Conservation (phyloP, 163 green algal species). For the Chlamydomonas reinhardtii region DNA sequence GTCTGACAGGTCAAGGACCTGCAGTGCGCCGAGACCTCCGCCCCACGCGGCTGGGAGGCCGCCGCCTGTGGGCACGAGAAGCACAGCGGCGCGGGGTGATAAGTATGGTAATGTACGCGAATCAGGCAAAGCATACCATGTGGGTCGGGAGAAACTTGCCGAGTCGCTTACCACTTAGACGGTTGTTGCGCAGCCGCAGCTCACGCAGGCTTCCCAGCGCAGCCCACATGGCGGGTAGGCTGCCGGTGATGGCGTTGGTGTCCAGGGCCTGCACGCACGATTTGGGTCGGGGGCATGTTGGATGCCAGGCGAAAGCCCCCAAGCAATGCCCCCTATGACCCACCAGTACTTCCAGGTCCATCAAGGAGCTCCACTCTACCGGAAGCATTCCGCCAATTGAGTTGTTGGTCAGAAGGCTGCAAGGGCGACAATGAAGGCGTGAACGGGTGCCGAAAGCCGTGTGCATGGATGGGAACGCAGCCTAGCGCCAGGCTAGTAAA, state of each 20-base stretch:
- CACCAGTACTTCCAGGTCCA: constrained; percentile 47
- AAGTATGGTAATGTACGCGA: too few relatives aligned
- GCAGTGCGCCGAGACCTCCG: not conserved
- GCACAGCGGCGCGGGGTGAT: too few relatives aligned
- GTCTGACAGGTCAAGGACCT: constrained; percentile 48
- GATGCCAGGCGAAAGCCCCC: not conserved
- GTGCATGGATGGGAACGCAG: too few relatives aligned
- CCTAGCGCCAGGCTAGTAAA: too few relatives aligned
- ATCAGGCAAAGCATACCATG: too few relatives aligned
- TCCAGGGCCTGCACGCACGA: constrained; percentile 9
- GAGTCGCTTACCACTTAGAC: not conserved
- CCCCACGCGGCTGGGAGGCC: not conserved
- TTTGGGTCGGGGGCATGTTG: too few relatives aligned
- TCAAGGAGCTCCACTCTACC: constrained; percentile 40
- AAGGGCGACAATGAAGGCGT: too few relatives aligned
- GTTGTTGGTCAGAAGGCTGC: constrained; percentile 61
- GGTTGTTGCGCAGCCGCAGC: constrained; percentile 9
- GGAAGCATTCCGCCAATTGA: constrained; percentile 51
- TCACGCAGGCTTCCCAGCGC: constrained; percentile 44
- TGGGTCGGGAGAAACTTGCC: too few relatives aligned
- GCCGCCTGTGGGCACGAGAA: constrained; percentile 2
- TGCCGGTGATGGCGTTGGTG: constrained; percentile 45
- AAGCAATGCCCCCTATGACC: not conserved
- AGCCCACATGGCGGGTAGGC: constrained; percentile 57
- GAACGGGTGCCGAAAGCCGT: too few relatives aligned